phyloP scores from a whole-genome alignment of 352 stramenopile species.

The Phytophthora pisi region DNA sequence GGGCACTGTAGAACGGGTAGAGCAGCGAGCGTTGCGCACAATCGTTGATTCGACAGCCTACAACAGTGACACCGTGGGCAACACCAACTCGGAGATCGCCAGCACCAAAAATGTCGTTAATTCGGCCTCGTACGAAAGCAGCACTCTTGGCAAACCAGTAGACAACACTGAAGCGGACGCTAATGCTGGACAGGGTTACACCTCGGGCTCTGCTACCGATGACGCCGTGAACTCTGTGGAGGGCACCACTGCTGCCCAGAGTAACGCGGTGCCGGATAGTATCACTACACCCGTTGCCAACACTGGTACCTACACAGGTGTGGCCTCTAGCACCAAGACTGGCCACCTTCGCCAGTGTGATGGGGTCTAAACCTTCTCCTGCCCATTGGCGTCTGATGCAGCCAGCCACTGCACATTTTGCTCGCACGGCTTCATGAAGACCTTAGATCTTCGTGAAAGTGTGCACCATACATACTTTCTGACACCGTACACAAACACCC shows the following conservation, averaged over 20 bases:
- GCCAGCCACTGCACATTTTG: not conserved
- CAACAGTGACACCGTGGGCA: too few relatives aligned
- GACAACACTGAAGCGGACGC: not conserved
- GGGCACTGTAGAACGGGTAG: too few relatives aligned
- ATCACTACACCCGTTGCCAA: not conserved
- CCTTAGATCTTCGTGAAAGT: not conserved
- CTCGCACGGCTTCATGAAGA: not conserved
- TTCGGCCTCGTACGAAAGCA: not conserved
- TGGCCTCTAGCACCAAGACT: not conserved
- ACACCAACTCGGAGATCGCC: too few relatives aligned
- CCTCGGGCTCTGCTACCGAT: not conserved
- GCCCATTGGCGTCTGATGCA: not conserved
- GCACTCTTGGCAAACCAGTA: not conserved
- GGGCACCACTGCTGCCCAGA: not conserved
- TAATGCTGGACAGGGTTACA: not conserved
- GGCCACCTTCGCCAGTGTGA: constrained; percentile 6
- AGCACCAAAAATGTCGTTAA: not conserved
- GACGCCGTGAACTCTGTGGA: too few relatives aligned
- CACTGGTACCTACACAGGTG: not conserved
- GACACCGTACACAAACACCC: not conserved
- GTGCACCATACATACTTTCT: constrained; percentile 1
- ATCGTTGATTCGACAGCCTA: not conserved
- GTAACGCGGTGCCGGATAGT: too few relatives aligned
- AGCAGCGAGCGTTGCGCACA: not conserved
- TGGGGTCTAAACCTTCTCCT: not conserved